Evolutionary conservation across 331 rosid genomes (phyloP), one percentile per base, ranked within the genome.

Genomic region (Quercus phellos): DNA sequence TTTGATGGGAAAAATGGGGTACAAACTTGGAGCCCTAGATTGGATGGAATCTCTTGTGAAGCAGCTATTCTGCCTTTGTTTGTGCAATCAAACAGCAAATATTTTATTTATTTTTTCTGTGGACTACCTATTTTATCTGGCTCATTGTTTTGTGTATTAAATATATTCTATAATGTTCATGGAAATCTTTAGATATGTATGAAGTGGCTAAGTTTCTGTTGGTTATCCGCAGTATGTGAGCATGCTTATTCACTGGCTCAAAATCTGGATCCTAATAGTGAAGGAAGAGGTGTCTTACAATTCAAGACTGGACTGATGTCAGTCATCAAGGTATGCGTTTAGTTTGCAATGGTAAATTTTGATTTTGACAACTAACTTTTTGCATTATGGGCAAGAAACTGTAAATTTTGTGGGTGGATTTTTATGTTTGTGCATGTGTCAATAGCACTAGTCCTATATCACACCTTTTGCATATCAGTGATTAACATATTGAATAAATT

Each of bases 261-360:
- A 77, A 90, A 85, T 74, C 79, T 94, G 88, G 99, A 94, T 78
- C 99, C 99, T n/a, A 88, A 94, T 77, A 92, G 99, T 84, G 99
- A 94, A 88, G 98, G 97, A 72, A 87, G 99, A 75, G 99, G 99
- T 72, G 99, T 94, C 72, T 84, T 94, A 83, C 99, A 94, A 84
- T 94, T 94, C 84, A 94, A 94, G 89, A 91, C 99, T 55, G 98
- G 99, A 58, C 85, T 92, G 88, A 90, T 91, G 98, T 92, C 99
- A 68, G 98, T 94, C 72, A 92, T 94, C 78, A 94, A 92, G 99
- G 99, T 93, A 87, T 35, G 27, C 24, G 10, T 70, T 63, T 46
- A 3, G 34, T 51, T 58, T 75, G 53, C 55, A 70, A 73, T 68
- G 46, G 35, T 22, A 30, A 46, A 38, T 71, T 50, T 70, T 68